Evolutionary conservation across 176 grass and related monocot genomes (phyloP).

Genomic region (Themeda triandra): DNA sequence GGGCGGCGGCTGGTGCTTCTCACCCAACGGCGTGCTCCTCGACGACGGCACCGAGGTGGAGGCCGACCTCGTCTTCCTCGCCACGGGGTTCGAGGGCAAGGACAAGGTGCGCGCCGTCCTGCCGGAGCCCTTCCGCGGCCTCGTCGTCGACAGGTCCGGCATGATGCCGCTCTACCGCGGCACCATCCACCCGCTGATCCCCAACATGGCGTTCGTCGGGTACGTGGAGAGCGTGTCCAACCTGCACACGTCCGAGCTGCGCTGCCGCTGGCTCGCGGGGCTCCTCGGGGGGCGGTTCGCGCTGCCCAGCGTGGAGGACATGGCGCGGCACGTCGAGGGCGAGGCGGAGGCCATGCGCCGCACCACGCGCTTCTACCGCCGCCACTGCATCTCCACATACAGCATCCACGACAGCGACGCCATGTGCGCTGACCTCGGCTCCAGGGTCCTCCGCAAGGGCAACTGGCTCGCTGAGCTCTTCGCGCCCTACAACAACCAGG

Average conservation of each 20-base stretch:
- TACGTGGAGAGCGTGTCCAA: conserved; percentile 99
- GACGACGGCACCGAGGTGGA: conserved; percentile 63
- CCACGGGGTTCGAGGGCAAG: conserved; percentile 96
- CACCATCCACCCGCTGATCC: conserved; percentile 91
- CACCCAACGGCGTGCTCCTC: conserved; percentile 64
- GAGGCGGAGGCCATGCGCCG: conserved; percentile 85
- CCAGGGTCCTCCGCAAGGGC: conserved; percentile 55
- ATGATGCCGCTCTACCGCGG: conserved; percentile 94
- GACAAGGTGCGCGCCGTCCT: conserved; percentile 75
- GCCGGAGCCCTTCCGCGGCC: conserved; percentile 56
- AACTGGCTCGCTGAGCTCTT: conserved; percentile 89
- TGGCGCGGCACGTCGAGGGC: conserved; percentile 49
- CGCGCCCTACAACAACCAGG: conserved; percentile 81
- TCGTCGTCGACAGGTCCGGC: conserved; percentile 52
- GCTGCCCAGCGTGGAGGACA: conserved; percentile 55
- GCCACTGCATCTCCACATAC: conserved; percentile 99
- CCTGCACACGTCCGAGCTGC: conserved; percentile 94
- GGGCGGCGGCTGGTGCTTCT: conserved; percentile 69
- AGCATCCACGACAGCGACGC: conserved; percentile 98
- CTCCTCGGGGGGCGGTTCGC: conserved; percentile 56
- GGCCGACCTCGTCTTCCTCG: conserved; percentile 94
- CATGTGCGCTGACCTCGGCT: conserved; percentile 83
- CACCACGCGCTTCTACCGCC: conserved; percentile 91
- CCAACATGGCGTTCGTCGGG: conserved; percentile 96
- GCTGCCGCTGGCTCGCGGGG: conserved; percentile 85